Evolutionary conservation across 768 basidiomycete species (phyloP).

Genomic region (Melanogaster broomeanus): DNA sequence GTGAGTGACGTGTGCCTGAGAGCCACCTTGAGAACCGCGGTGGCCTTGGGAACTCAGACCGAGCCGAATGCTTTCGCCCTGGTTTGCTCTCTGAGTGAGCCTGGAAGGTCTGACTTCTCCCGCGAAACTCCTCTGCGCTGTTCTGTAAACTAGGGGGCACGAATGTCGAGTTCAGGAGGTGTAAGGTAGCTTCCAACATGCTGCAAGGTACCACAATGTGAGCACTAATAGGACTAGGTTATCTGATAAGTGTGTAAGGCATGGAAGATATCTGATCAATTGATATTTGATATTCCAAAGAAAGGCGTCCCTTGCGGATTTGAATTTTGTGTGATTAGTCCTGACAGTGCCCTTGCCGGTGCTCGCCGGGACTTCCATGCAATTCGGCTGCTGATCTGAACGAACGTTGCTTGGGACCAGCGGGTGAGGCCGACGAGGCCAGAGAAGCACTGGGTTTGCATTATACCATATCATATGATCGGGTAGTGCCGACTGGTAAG

Average conservation of each 20-base stretch:
- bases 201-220: not conserved
- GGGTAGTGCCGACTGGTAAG: slow-evolving; percentile 11
- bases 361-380: slow-evolving; percentile 23
- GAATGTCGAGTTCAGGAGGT: not conserved
- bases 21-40: slow-evolving; percentile 1
- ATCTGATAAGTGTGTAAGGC: slow-evolving; percentile 17
- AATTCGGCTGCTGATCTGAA: slow-evolving; percentile 21
- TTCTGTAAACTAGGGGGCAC: not conserved
- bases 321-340: slow-evolving; percentile 4
- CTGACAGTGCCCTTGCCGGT: slow-evolving; percentile 8
- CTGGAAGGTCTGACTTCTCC: not conserved
- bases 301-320: not conserved
- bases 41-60: not conserved
- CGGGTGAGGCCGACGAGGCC: slow-evolving; percentile 8
- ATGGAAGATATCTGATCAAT: no score
- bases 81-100: not conserved
- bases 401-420: no score
- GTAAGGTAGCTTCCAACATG: not conserved
- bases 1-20: slow-evolving; percentile 2
- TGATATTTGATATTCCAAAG: not conserved
- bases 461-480: no score
- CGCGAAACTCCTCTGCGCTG: not conserved
- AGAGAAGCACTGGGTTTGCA: slow-evolving; percentile 18
- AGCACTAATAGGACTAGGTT: not conserved
- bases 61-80: not conserved